These are phyloP conservation scores for Takashimella tepidaria DNA, from an alignment of 1,284 basidiomycete species.

Conservation along the genomic window DNA sequence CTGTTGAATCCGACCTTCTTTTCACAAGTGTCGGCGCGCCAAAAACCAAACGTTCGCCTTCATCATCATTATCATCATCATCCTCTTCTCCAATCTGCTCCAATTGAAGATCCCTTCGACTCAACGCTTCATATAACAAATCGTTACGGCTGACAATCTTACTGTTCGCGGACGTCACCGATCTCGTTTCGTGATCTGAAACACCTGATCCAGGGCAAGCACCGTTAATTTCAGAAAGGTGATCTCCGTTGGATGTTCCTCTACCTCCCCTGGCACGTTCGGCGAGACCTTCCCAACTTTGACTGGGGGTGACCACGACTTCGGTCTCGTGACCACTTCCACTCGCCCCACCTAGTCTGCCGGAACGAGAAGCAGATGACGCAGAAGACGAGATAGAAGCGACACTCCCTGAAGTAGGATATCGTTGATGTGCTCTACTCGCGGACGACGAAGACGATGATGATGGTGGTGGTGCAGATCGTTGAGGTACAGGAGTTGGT, in stretches of 20 bases:
- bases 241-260: not conserved
- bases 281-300: conserved; percentile 41
- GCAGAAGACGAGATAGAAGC: conserved; percentile 30
- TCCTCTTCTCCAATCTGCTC: conserved; percentile 41
- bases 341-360: conserved; percentile 9
- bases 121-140: not conserved
- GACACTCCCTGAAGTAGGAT: conserved; percentile 33
- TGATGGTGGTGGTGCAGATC: not conserved
- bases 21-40: conserved; percentile 9
- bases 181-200: not conserved
- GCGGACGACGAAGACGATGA: not conserved
- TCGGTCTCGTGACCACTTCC: conserved; percentile 30
- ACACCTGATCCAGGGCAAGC: not conserved
- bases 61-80: conserved; percentile 23
- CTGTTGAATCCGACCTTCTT: not conserved
- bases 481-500: conserved; percentile 5
- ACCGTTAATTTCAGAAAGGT: not conserved
- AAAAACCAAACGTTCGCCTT: conserved; percentile 31
- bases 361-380: conserved; percentile 18
- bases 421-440: conserved; percentile 18
- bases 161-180: not conserved
- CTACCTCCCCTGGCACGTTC: conserved; percentile 15
- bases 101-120: conserved; percentile 15
- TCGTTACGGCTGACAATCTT: not conserved
- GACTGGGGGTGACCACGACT: conserved; percentile 43